phyloP scores from a whole-genome alignment of 1,284 basidiomycete genomes.

The Ustilago esculenta region DNA sequence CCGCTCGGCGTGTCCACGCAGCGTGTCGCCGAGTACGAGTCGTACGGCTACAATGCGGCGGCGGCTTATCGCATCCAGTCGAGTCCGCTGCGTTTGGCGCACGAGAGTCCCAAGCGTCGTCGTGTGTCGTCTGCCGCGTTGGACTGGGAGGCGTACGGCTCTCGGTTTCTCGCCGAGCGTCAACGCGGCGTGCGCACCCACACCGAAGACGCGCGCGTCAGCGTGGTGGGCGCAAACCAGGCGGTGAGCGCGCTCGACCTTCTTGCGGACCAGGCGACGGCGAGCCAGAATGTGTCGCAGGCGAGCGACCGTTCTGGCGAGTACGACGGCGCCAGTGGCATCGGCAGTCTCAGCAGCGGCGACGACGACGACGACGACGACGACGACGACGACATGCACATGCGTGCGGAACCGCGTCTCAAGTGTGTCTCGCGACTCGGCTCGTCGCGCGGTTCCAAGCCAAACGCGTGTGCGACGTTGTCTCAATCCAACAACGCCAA shows the following conservation, averaged over 20 bases:
- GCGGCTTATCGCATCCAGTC: slow-evolving; percentile 32
- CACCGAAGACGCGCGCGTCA: slow-evolving; percentile 53
- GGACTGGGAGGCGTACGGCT: slow-evolving; percentile 51
- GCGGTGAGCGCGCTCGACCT: slow-evolving; percentile 62
- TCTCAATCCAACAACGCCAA: slow-evolving; percentile 39
- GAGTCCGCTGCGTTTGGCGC: slow-evolving; percentile 41
- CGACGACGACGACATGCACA: slow-evolving; percentile 39
- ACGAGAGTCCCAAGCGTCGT: slow-evolving; percentile 64
- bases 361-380: slow-evolving; percentile 47
- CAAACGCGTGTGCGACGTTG: slow-evolving; percentile 15
- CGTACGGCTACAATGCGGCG: slow-evolving; percentile 24
- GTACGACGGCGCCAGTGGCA: slow-evolving; percentile 46
- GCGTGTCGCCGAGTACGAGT: slow-evolving; percentile 27
- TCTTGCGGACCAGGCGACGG: slow-evolving; percentile 66
- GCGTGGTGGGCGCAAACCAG: slow-evolving; percentile 29
- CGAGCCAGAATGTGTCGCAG: slow-evolving; percentile 60
- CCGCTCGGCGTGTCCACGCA: slow-evolving; percentile 31
- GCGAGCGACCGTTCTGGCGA: slow-evolving; percentile 53
- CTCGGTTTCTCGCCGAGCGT: slow-evolving; percentile 42
- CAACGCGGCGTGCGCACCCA: slow-evolving; percentile 41
- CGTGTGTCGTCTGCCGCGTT: slow-evolving; percentile 52
- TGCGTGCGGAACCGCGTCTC: no score
- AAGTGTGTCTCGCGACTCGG: slow-evolving; percentile 29
- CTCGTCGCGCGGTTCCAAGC: slow-evolving; percentile 23
- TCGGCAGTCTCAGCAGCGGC: slow-evolving; percentile 48